Evolutionary conservation across 305 asterid genomes (phyloP).

Genomic region (Coffea humblotiana): DNA sequence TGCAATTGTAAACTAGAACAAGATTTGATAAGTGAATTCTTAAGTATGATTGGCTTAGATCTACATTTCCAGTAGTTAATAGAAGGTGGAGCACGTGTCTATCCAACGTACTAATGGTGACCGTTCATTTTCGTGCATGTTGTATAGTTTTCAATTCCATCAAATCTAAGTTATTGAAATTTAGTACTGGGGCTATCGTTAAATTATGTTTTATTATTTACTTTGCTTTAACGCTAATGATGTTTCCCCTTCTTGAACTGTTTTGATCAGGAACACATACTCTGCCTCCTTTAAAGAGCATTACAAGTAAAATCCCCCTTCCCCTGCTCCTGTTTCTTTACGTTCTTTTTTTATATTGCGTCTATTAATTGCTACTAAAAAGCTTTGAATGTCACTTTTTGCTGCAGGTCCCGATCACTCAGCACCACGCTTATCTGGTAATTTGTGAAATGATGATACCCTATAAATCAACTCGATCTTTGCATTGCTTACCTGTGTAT

Average conservation of each 20-base stretch:
- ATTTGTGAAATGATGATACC: not conserved
- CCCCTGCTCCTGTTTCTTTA: not conserved
- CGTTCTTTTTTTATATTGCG: not conserved
- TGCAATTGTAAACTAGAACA: not conserved
- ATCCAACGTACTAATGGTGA: no score
- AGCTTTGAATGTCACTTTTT: not conserved
- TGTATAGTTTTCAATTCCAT: not conserved
- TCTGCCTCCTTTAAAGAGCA: conserved; percentile 71
- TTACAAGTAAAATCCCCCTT: conserved; percentile 43
- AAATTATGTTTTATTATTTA: not conserved
- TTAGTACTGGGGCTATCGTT: no score
- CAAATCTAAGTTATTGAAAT: not conserved
- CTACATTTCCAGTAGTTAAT: not conserved
- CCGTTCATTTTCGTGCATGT: not conserved
- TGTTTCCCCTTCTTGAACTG: conserved; percentile 5
- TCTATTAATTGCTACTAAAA: conserved; percentile 1
- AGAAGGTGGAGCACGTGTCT: not conserved
- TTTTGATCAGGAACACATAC: conserved; percentile 45
- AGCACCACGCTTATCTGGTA: not conserved
- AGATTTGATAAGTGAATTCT: not conserved
- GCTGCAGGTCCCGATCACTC: conserved; percentile 17
- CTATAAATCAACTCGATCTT: not conserved
- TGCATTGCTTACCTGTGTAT: not conserved
- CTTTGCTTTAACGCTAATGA: not conserved
- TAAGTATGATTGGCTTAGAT: not conserved